These are phyloP conservation scores for Phytomonas sp. DNA, from an alignment of 208 protist species.

Conservation along the genomic window DNA sequence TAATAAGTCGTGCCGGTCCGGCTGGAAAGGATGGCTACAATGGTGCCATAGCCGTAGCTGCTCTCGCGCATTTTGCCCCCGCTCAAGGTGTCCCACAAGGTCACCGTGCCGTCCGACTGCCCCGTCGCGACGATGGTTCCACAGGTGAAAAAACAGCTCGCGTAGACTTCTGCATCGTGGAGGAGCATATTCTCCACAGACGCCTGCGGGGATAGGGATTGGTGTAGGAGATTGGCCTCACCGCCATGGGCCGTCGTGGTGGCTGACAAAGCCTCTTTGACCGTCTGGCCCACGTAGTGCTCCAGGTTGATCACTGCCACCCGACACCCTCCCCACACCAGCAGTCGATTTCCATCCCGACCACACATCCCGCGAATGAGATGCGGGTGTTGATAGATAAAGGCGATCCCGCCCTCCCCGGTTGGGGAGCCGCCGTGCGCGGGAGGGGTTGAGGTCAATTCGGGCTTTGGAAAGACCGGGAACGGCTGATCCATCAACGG, in stretches of 20 bases:
- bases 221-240: background rate
- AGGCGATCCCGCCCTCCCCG: background rate
- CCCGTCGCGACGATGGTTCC: constrained; percentile 64
- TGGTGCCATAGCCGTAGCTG: constrained; percentile 45
- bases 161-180: constrained; percentile 56
- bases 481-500: background rate
- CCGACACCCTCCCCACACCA: constrained; percentile 65
- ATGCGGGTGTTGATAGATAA: constrained; percentile 39
- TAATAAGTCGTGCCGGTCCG: constrained; percentile 67
- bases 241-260: background rate
- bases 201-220: background rate
- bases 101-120: constrained; percentile 68
- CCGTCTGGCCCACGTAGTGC: constrained; percentile 16
- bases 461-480: background rate
- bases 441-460: background rate
- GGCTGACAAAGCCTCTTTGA: background rate
- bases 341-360: constrained; percentile 28
- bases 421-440: background rate
- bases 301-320: constrained; percentile 43
- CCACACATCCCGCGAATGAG: constrained; percentile 39
- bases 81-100: constrained; percentile 57
- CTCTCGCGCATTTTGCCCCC: constrained; percentile 57
- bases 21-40: constrained; percentile 56
- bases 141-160: constrained; percentile 66
- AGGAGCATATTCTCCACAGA: constrained; percentile 22